Base-by-base conservation (phyloP, 169 alveolate species). In the Plasmodium knowlesi region DNA sequence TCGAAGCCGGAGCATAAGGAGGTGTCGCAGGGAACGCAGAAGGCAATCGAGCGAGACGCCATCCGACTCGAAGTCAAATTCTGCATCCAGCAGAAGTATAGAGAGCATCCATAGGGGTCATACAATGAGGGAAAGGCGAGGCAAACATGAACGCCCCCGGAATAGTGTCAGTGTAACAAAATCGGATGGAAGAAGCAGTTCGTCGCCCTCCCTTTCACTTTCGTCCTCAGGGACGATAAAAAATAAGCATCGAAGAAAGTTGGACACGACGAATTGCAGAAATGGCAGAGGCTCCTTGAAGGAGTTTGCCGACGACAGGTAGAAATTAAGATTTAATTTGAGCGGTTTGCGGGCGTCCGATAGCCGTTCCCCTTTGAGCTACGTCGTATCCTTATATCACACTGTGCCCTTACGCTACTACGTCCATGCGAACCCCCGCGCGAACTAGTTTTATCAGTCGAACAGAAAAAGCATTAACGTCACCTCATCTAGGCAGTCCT, bases 111-210 rank as follows among this genome's bases (percentile, higher is more conserved):
- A 85, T 16, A 84, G 71, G 53, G 76, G 57, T 22, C 8, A 43
- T 16, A 57, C 22, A 74, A 53, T 16, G 22, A 73, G 41, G 80
- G 46, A 57, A 39, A 25, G 61, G 6, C 6, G 43, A 53, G 37
- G 80, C 32, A 74, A 74, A 30, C 25, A 70, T 6, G 37, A 22
- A 78, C 39, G 84, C 6, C 37, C 22, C 53, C 28, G 25, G 43
- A 74, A 25, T 22, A 79, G 67, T 39, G 10, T 30, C 61, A 85
- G 79, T 50, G 37, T 25, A 73, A 30, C 85, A 2, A 19, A 46
- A n/a, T 85, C 93, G 37, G 80, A 41, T 28, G 82, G 57, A 22
- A 34, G 22, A 14, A 50, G 76, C 19, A 85, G 93, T 19, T 43
- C 78, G 22, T 28, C 32, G 16, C 46, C 81, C 25, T 67, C 34